phyloP scores from a whole-genome alignment of 2,329 filamentous ascomycete genomes.

The Cladobotryum mycophilum region DNA sequence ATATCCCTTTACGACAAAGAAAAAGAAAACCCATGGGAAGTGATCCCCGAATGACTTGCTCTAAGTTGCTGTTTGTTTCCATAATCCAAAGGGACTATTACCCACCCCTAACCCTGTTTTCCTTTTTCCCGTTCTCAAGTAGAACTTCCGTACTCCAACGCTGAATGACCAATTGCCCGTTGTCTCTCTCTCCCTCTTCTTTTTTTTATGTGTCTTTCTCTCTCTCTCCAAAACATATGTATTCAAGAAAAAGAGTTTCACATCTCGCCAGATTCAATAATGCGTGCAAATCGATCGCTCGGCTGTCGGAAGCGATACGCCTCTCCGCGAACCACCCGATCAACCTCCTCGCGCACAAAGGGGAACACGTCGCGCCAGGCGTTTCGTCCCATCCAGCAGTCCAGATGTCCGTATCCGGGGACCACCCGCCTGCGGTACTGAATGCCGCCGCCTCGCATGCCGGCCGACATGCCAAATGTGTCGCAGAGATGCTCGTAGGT shows the following conservation, averaged over 20 bases:
- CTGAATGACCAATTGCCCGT: too few relatives aligned
- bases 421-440: constrained; percentile 48
- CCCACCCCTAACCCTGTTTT: too few relatives aligned
- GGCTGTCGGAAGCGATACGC: constrained; percentile 9
- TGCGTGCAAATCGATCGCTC: constrained; percentile 4
- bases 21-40: too few relatives aligned
- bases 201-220: too few relatives aligned
- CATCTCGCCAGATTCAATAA: not conserved
- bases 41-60: too few relatives aligned
- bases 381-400: constrained; percentile 56
- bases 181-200: too few relatives aligned
- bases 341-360: constrained; percentile 47
- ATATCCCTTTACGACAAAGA: too few relatives aligned
- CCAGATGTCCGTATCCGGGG: constrained; percentile 53
- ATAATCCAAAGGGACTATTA: too few relatives aligned
- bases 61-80: too few relatives aligned
- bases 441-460: constrained; percentile 23
- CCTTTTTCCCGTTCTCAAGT: too few relatives aligned
- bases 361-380: constrained; percentile 56
- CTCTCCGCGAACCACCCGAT: constrained; percentile 35
- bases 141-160: too few relatives aligned
- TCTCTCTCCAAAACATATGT: too few relatives aligned
- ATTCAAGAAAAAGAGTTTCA: not conserved
- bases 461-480: constrained; percentile 37
- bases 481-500: constrained; percentile 49